Evolutionary conservation across 257 asterid genomes (phyloP), one percentile per base, ranked within the genome.

Genomic region (Plectranthus barbatus): DNA sequence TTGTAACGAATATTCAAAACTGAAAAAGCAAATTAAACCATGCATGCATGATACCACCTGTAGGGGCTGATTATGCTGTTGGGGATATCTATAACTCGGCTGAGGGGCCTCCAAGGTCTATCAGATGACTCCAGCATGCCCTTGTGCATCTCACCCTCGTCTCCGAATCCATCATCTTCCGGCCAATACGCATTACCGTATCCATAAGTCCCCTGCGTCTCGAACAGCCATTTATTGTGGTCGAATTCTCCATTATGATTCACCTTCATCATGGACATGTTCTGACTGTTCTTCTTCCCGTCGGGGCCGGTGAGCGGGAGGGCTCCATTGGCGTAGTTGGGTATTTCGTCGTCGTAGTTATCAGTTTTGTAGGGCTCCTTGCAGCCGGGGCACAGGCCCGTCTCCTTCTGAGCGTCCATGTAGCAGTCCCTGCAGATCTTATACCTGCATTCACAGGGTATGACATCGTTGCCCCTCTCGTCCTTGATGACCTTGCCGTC

Each of bases 171-270:
- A n/a, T 81, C 92, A 2, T 83, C 91, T 6, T 73, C 83, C 6
- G 97, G 97, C 94, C 97, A 86, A 45, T 90, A 90, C 6, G 97
- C 97, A 23, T 82, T 90, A 0, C 95, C 95, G 33, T 83, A 83
- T 2, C 97, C 97, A 34, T 86, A 90, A 0, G 97, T 90, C 14
- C 95, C 97, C 45, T 83, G 94, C 3, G 97, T 81, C 76, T 90
- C 95, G 31, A 84, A 90, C 5, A 90, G 55, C 95, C 94, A 90
- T 58, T 83, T 90, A 12, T 90, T 86, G 72, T 86, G 94, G 58
- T 90, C 97, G 24, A 90, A 90, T 6, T 90, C 97, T 9, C 97
- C 97, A 4, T 72, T 81, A 66, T 90, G 95, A 58, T 84, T 86
- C 70, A 86, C 81, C 49, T 80, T 86, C 90, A 75, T 86, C 97